A percentile compares a stretch with the other conserved stretches of the same genome.
phyloP scores from a whole-genome alignment of 1,284 basidiomycete species.

The Fomes fomentarius region DNA sequence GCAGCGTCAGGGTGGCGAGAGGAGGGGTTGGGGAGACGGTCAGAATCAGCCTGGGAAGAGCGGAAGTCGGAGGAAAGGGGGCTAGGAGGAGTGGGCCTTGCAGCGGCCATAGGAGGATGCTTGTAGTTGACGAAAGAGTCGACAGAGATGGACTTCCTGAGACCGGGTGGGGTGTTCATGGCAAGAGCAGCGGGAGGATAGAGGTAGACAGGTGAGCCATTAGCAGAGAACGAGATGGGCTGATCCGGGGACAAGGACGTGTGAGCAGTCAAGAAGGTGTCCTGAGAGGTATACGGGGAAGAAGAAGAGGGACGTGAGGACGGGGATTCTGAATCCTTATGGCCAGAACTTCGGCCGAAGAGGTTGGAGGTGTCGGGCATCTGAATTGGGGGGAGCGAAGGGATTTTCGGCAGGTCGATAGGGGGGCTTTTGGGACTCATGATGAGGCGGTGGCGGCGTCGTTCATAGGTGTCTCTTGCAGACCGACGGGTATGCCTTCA shows the following conservation, averaged over 20 bases:
- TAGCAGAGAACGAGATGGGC: constrained; percentile 27
- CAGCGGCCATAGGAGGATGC: constrained; percentile 38
- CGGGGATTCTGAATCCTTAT: constrained; percentile 27
- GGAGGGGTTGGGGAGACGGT: constrained; percentile 5
- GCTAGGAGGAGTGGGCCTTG: constrained; percentile 39
- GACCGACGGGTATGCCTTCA: constrained; percentile 6
- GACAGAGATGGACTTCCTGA: constrained; percentile 74
- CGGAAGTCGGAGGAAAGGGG: constrained; percentile 26
- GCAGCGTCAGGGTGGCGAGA: constrained; percentile 14
- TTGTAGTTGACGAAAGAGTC: constrained; percentile 67
- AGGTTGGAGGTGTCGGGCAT: constrained; percentile 40
- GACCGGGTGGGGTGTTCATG: constrained; percentile 38
- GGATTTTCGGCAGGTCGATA: constrained; percentile 46
- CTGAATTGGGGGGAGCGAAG: constrained; percentile 47
- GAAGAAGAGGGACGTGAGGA: constrained; percentile 27
- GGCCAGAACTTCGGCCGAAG: constrained; percentile 13
- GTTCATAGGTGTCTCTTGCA: constrained; percentile 26
- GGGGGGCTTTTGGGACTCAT: constrained; percentile 35
- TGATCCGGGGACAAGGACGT: constrained; percentile 30
- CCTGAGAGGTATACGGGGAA: constrained; percentile 37
- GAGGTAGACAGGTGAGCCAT: constrained; percentile 25
- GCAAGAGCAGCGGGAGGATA: constrained; percentile 26
- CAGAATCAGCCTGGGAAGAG: constrained; percentile 21
- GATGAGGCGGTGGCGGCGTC: constrained; percentile 32
- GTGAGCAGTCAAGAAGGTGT: constrained; percentile 38